These are phyloP conservation scores for Podospora conica DNA, from an alignment of 495 filamentous ascomycete genomes.

Conservation along the genomic window DNA sequence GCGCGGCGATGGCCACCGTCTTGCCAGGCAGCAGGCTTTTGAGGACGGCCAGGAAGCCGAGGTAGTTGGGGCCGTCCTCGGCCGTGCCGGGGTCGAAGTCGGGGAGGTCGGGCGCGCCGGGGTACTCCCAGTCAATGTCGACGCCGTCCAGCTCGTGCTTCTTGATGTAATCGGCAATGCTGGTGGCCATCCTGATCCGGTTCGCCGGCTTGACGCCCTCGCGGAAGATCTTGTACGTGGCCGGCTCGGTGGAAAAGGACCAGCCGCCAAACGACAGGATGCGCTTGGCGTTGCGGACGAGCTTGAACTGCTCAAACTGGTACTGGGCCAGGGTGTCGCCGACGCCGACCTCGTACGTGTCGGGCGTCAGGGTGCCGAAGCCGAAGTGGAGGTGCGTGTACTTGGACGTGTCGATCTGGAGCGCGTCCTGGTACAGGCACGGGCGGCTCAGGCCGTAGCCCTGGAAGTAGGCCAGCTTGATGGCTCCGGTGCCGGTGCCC, in stretches of 20 bases:
- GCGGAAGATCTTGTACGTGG: constrained; percentile 20
- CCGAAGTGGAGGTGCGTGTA: constrained; percentile 26
- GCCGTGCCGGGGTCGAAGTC: constrained; percentile 13
- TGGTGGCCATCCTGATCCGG: constrained; percentile 18
- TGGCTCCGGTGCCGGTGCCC: neutral
- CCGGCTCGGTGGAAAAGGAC: constrained; percentile 19
- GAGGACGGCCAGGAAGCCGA: constrained; percentile 11
- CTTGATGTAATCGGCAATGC: constrained; percentile 23
- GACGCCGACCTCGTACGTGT: constrained; percentile 13
- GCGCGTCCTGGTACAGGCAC: constrained; percentile 19
- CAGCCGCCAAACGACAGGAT: constrained; percentile 38
- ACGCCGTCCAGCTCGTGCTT: constrained; percentile 28
- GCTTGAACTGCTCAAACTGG: constrained; percentile 13
- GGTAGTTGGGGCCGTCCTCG: constrained; percentile 17
- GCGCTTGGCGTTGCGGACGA: constrained; percentile 17
- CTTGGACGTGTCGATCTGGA: constrained; percentile 22
- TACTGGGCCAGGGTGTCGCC: neutral
- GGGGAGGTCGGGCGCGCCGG: constrained; percentile 30
- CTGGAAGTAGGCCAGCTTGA: constrained; percentile 25
- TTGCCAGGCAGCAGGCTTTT: constrained; percentile 8
- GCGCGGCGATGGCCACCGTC: constrained; percentile 21
- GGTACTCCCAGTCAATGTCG: constrained; percentile 37
- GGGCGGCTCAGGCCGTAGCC: constrained; percentile 18
- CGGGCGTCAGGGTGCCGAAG: constrained; percentile 17
- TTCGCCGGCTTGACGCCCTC: constrained; percentile 18